These are phyloP conservation scores for Aspergillus sclerotioniger DNA, from an alignment of 495 filamentous ascomycete genomes.

Conservation along the genomic window DNA sequence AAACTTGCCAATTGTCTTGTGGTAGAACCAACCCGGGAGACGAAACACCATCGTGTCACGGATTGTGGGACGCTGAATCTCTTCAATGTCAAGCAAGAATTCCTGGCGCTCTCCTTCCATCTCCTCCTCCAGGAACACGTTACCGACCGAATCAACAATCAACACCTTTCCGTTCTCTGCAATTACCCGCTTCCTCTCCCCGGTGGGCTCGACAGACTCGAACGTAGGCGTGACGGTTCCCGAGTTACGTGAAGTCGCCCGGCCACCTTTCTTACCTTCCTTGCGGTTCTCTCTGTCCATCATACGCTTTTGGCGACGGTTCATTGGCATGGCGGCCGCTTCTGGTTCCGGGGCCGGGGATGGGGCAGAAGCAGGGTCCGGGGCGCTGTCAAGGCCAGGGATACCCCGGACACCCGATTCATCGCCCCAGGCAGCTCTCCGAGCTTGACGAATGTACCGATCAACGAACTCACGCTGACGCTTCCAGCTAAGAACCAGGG, in stretches of 20 bases:
- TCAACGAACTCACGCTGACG: conserved; percentile 87
- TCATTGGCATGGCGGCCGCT: conserved; percentile 57
- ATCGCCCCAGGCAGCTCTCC: conserved; percentile 86
- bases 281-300: conserved; percentile 79
- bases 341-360: conserved; percentile 40
- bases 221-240: conserved; percentile 52
- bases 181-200: conserved; percentile 76
- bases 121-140: conserved; percentile 88
- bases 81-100: conserved; percentile 75
- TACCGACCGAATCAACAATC: conserved; percentile 85
- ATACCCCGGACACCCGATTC: conserved; percentile 63
- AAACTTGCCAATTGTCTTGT: conserved; percentile 54
- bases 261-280: conserved; percentile 50
- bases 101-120: conserved; percentile 79
- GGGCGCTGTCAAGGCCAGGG: conserved; percentile 59
- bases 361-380: conserved; percentile 33
- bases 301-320: conserved; percentile 82
- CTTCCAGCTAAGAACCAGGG: conserved; percentile 79
- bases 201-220: conserved; percentile 53
- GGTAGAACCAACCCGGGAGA: conserved; percentile 65
- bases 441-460: conserved; percentile 85
- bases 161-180: conserved; percentile 94
- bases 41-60: conserved; percentile 68
- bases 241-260: conserved; percentile 31
- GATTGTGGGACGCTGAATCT: conserved; percentile 63